Evolutionary conservation across 2,329 filamentous ascomycete species (phyloP).

Genomic region (Mollisiaceae sp.): DNA sequence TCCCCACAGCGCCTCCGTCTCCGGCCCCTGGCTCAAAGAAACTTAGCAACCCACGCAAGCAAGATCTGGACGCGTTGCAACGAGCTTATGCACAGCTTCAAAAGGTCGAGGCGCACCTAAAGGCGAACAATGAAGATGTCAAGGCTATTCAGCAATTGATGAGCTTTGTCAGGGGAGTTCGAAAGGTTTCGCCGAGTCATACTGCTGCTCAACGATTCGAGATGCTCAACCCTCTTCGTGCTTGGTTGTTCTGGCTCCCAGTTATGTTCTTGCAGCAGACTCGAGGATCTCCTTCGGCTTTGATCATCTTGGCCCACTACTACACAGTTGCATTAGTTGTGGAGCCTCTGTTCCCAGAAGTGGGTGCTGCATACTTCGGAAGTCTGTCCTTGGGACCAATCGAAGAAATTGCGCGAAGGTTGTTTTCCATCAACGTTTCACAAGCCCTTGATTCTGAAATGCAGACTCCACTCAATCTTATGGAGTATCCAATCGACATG

Average conservation of each 20-base stretch:
- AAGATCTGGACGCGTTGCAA: slow-evolving; percentile 72
- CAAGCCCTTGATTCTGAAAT: slow-evolving; percentile 60
- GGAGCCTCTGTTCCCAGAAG: slow-evolving; percentile 89
- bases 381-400: slow-evolving; percentile 80
- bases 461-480: slow-evolving; percentile 67
- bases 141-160: slow-evolving; percentile 72
- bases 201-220: slow-evolving; percentile 86
- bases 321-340: slow-evolving; percentile 87
- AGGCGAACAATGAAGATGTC: slow-evolving; percentile 71
- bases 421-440: slow-evolving; percentile 70
- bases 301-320: slow-evolving; percentile 87
- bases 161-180: slow-evolving; percentile 73
- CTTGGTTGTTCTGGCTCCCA: slow-evolving; percentile 96
- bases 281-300: slow-evolving; percentile 74
- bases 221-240: slow-evolving; percentile 83
- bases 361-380: slow-evolving; percentile 87
- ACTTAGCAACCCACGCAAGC: slow-evolving; percentile 66
- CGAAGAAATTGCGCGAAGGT: slow-evolving; percentile 81
- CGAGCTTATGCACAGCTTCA: slow-evolving; percentile 70
- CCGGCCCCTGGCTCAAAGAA: slow-evolving; percentile 63
- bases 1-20: slow-evolving; percentile 69
- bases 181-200: slow-evolving; percentile 71
- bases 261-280: slow-evolving; percentile 81
- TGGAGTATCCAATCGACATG: slow-evolving; percentile 75
- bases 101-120: slow-evolving; percentile 70